A percentile compares a stretch with the other conserved stretches of the same genome.
phyloP scores from a whole-genome alignment of 139 green algal species.

The Micromonas commoda region DNA sequence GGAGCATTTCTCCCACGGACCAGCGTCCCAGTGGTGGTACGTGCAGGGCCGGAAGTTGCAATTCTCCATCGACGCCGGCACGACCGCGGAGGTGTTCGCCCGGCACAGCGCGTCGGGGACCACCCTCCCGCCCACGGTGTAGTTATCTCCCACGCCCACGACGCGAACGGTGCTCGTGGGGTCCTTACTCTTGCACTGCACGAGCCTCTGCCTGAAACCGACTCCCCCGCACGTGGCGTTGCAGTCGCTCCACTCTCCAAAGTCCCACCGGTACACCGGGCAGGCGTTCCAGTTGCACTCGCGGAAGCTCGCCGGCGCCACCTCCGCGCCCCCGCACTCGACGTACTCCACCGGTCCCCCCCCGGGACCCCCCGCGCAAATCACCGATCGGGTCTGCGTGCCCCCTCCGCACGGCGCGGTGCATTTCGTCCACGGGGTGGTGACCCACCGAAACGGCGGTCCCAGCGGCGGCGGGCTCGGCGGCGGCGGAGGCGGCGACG shows the following conservation, averaged over 20 bases:
- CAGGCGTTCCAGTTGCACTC: background rate
- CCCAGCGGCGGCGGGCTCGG: background rate
- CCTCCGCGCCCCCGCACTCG: background rate
- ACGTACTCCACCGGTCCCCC: background rate
- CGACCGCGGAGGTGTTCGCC: background rate
- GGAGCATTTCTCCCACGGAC: slow-evolving; percentile 10
- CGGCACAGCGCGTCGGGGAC: background rate
- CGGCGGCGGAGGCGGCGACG: background rate
- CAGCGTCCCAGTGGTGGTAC: background rate
- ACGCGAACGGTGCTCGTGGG: too few relatives aligned
- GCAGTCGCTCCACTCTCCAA: background rate
- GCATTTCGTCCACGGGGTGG: background rate
- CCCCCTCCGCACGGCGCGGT: background rate
- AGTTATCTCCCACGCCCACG: too few relatives aligned
- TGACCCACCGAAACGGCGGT: background rate
- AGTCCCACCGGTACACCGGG: background rate
- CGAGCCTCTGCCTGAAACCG: background rate
- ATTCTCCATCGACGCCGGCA: background rate
- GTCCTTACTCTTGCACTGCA: background rate
- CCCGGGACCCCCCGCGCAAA: background rate
- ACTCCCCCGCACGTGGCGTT: background rate
- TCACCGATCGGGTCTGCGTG: background rate
- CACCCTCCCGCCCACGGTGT: too few relatives aligned
- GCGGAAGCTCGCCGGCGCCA: background rate
- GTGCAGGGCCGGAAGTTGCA: slow-evolving; percentile 7